Evolutionary conservation across 2,329 filamentous ascomycete species (phyloP), one percentile per base, ranked within the genome.

Genomic region (Aspergillus amoenus): DNA sequence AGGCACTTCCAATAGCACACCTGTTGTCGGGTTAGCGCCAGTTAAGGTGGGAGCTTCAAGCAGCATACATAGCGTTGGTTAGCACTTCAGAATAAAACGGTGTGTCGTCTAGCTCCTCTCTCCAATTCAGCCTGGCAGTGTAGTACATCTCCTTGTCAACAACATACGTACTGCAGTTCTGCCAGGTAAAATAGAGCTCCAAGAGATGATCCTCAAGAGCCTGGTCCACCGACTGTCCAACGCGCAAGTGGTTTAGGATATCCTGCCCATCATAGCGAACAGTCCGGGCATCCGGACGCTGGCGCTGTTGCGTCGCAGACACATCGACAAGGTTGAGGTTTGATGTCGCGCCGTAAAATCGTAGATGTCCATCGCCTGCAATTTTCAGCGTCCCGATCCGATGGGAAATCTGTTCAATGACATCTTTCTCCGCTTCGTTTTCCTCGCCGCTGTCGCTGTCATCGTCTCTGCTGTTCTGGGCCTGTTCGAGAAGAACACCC

Each of bases 161-260:
- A 1, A 79, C 72, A 45, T 79, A 76, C 45, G 76, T 75, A 42
- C 74, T 74, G 5, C 78, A 71, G 46, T 81, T 79, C 61, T 81
- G 77, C 78, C 79, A 81, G 1, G 76, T 73, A 55, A 81, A 81
- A 54, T 76, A 81, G 0, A 80, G 69, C 34, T 75, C 70, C 5
- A 78, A 68, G 1, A 81, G 70, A 62, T 80, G 79, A 27, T 75
- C 70, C 53, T 79, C 78, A 5, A 80, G 60, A 4, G 67, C 70
- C 18, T 70, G 68, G 32, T 77, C 73, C 15, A 79, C 74, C 4
- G 69, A 54, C 59, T 78, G 75, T 17, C 73, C 73, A 12, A 79
- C 67, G 1, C 76, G 72, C 17, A 77, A 70, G 44, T 78, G 71
- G 42, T 76, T 75, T 18, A 79, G 59, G 11, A 73, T 76, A 60